Base-by-base conservation (phyloP, 805 yeast genomes). In the Teunomyces aglyptinius region DNA sequence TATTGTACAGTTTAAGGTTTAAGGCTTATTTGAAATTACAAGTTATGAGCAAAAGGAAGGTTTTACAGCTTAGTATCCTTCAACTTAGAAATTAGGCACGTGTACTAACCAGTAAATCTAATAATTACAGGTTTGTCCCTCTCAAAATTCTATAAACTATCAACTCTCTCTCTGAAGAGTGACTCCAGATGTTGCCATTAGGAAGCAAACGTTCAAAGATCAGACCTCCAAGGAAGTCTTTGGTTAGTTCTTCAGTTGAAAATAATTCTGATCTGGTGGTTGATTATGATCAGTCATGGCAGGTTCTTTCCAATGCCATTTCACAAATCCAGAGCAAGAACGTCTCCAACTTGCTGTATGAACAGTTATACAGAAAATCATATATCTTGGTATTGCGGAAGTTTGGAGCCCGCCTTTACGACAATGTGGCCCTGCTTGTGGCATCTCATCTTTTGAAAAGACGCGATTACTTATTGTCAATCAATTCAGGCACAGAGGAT, bases 281-380 rank as follows among this genome's bases (percentile, higher is more conserved):
- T 6, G 86, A 81, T 54, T 85, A 83, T 51, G 84, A 81, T 13
- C 75, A 78, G 43, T 73, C 86, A 0, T 89, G 96, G 96, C 57
- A 59, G 1, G 70, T 79, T 0, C 68, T 90, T 16, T 65, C 84
- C 6, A 70, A 76, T 32, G 96, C 96, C 16, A 83, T 90, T 29
- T 65, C 60, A 12, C 86, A 85, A 55, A 90, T 91, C 46, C 86
- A 83, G 57, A 72, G 75, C 35, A 82, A 86, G 55, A 81, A 86
- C 57, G 90, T 90, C 6, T 79, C 87, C 3, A 77, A 78, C 47
- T 68, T 90, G 22, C 86, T 94, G 1, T 90, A 88, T 59, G 96
- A 90, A 57, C 88, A 84, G 53, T 72, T 90, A 0, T 91, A 91
- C 62, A 70, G 95, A 44, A 81, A 82, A 20, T 87, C 95, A 0